Conservation (phyloP, 129 eudicot genomes). For the Daucus carota region DH1_v3.0 NC_030385.2:33037001-33037500, state of each 20-base stretch:
- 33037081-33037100: neutral
- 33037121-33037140: neutral
- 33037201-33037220: neutral
- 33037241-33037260: neutral
- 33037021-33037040: neutral
- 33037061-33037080: neutral
- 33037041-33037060: neutral
- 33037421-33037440: constrained; percentile 61
- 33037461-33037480: constrained; percentile 91
- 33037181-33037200: neutral
- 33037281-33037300: neutral
- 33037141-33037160: too few species aligned
- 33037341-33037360: neutral
- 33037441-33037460: constrained; percentile 77
- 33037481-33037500: constrained; percentile 95
- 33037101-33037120: neutral
- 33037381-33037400: constrained; percentile 38
- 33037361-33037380: neutral
- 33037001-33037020: neutral
- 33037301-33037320: neutral
- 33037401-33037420: constrained; percentile 40
- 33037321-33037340: neutral
- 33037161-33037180: too few species aligned
- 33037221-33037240: neutral
- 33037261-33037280: neutral